Conservation (phyloP, 441 rosid species). For the Erodium chrysanthum region DNA sequence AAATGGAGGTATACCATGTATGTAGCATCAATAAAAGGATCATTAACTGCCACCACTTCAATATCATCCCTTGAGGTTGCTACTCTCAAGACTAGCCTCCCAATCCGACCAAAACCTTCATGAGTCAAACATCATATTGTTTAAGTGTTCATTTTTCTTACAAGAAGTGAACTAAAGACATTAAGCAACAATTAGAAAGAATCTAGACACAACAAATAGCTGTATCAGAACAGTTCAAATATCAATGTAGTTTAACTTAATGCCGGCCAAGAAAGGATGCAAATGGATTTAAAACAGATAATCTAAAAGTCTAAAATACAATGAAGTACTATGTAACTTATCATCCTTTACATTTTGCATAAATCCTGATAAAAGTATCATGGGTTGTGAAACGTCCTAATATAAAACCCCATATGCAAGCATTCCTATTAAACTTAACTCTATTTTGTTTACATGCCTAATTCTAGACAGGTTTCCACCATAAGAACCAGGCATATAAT, state of each 20-base stretch:
- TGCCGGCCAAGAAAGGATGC: not conserved
- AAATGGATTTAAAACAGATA: not conserved
- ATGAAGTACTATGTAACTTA: not conserved
- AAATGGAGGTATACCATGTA: slow-evolving; percentile 57
- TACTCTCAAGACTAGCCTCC: slow-evolving; percentile 80
- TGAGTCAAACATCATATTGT: slow-evolving; percentile 1
- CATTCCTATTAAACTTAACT: not conserved
- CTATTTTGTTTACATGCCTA: not conserved
- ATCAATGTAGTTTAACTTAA: not conserved
- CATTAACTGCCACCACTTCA: slow-evolving; percentile 84
- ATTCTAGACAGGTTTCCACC: not conserved
- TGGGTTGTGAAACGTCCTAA: not conserved
- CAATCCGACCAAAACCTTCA: slow-evolving; percentile 96
- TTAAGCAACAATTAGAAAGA: not conserved
- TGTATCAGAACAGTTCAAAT: not conserved
- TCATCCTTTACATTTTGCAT: not conserved
- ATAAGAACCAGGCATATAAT: slow-evolving; percentile 6
- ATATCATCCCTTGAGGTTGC: slow-evolving; percentile 86
- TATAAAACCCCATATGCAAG: not conserved
- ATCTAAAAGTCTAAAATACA: not conserved
- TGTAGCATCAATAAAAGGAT: slow-evolving; percentile 84
- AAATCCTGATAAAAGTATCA: not conserved
- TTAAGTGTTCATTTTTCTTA: not conserved
- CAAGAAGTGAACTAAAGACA: not conserved
- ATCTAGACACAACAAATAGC: not conserved